Evolutionary conservation across 2,329 filamentous ascomycete genomes (phyloP), one percentile per base, ranked within the genome.

Genomic region (Neocatenulostroma microsporum): DNA sequence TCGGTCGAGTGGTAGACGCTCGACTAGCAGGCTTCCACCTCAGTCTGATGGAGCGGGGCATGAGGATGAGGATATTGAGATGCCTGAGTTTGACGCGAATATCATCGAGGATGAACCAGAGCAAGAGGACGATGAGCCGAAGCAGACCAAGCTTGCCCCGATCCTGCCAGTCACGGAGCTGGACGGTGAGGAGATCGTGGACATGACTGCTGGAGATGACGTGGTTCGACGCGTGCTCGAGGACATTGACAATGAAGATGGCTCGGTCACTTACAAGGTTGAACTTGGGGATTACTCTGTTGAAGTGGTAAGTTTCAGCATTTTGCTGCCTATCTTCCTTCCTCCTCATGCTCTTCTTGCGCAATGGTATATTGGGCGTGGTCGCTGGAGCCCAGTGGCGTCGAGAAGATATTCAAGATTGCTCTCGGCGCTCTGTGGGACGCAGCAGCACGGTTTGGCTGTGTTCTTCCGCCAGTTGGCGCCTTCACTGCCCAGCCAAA

Each of bases 171-270:
- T 40, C 21, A 14, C 28, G 11, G 9, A 9, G 4, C 3, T 36
- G 1, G 34, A 41, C 8, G 35, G 27, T 5, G 24, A 38, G 19
- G 35, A 23, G 13, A n/a, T 39, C 15, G 42, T 50, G 24, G 54
- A 58, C 40, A 45, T 47, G 36, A 49, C 48, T 26, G 40, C 35
- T 24, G 47, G 54, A 26, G 41, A 31, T 26, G 44, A 53, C 34
- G 40, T 47, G 15, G 61, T 70, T 2, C 52, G 55, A 12, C 50
- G 51, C 8, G 57, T 72, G 2, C n/a, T 68, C n/a, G 49, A 56
- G 14, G 62, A 67, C 43, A 49, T 50, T 29, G 48, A 52, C 7
- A 44, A 49, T 12, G 48, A 46, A 3, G 56, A 58, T n/a, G 49
- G 52, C 2, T 42, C 40, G 13, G 36, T 65, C 24, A 40, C 52